Evolutionary conservation across 768 basidiomycete genomes (phyloP).

Genomic region (Trametes cubensis): DNA sequence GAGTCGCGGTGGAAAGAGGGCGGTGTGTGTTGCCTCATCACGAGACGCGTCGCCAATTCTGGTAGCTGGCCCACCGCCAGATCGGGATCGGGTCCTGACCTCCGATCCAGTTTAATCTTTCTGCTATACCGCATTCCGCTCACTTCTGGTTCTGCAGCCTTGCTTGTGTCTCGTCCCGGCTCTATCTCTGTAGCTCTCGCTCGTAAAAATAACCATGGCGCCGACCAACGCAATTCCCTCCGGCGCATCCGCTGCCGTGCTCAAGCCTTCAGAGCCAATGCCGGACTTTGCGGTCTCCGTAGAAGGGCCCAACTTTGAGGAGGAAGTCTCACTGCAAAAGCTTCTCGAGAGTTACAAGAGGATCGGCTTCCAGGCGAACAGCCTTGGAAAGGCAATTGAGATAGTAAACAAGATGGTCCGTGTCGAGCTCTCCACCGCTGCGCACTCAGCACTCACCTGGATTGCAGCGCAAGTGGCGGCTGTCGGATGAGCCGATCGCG

Average conservation of each 20-base stretch:
- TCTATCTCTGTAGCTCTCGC: background rate
- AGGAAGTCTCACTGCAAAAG: slow-evolving; percentile 61
- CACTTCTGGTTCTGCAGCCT: background rate
- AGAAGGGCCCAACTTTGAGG: slow-evolving; percentile 85
- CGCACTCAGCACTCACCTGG: background rate
- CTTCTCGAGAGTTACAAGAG: slow-evolving; percentile 81
- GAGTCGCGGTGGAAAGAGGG: slow-evolving; percentile 21
- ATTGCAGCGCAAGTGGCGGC: slow-evolving; percentile 79
- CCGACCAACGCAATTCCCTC: slow-evolving; percentile 45
- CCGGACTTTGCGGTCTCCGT: slow-evolving; percentile 66
- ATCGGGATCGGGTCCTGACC: slow-evolving; percentile 9
- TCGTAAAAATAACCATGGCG: slow-evolving; percentile 12
- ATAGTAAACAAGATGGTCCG: slow-evolving; percentile 93
- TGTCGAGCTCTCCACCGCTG: no score
- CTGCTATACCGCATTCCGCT: background rate
- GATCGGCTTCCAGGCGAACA: slow-evolving; percentile 98
- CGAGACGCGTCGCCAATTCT: slow-evolving; percentile 25
- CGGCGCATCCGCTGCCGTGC: slow-evolving; percentile 72
- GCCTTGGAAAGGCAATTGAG: slow-evolving; percentile 82
- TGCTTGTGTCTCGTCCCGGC: background rate
- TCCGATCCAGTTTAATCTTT: slow-evolving; percentile 10
- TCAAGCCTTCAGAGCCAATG: slow-evolving; percentile 75
- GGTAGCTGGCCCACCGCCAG: slow-evolving; percentile 7
- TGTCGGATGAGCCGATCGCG: slow-evolving; percentile 79
- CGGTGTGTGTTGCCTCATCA: slow-evolving; percentile 26